Evolutionary conservation across 768 basidiomycete species (phyloP).

Genomic region (Psilocybe tampanensis): DNA sequence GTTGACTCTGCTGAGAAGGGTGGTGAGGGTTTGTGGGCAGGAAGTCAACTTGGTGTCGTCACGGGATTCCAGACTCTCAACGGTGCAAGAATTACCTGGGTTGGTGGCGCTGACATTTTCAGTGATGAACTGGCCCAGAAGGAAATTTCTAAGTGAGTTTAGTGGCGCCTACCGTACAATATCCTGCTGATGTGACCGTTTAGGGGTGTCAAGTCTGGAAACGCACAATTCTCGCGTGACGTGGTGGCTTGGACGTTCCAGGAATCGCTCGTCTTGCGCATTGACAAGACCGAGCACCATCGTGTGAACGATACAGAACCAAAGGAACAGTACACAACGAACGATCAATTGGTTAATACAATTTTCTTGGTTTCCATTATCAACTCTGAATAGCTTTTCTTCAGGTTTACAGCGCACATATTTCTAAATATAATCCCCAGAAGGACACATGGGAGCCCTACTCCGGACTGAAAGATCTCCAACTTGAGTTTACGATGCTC

Average conservation of each 20-base stretch:
- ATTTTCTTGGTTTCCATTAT: slow-evolving; percentile 3
- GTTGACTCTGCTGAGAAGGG: slow-evolving; percentile 74
- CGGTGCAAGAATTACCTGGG: slow-evolving; percentile 78
- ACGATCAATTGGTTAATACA: slow-evolving; percentile 74
- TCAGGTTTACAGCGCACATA: slow-evolving; percentile 73
- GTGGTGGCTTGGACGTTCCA: slow-evolving; percentile 91
- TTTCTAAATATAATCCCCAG: slow-evolving; percentile 68
- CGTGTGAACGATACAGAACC: slow-evolving; percentile 62
- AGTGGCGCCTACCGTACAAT: not conserved
- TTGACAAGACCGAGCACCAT: slow-evolving; percentile 76
- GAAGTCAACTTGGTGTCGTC: slow-evolving; percentile 74
- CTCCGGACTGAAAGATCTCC: slow-evolving; percentile 75
- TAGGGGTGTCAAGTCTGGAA: slow-evolving; percentile 70
- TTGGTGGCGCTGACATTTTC: slow-evolving; percentile 81
- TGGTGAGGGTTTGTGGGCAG: slow-evolving; percentile 84
- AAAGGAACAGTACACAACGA: slow-evolving; percentile 80
- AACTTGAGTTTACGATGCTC: slow-evolving; percentile 98
- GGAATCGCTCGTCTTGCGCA: slow-evolving; percentile 77
- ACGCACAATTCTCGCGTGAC: slow-evolving; percentile 72
- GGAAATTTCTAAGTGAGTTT: slow-evolving; percentile 57
- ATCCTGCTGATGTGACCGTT: not conserved
- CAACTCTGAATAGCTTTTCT: not conserved
- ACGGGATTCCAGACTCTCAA: slow-evolving; percentile 87
- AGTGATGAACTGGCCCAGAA: slow-evolving; percentile 74
- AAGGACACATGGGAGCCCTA: slow-evolving; percentile 70